Percentiles rank a stretch among this genome's conserved stretches.
phyloP scores from a whole-genome alignment of 495 filamentous ascomycete species.

The Sphaerosporella brunnea region DNA sequence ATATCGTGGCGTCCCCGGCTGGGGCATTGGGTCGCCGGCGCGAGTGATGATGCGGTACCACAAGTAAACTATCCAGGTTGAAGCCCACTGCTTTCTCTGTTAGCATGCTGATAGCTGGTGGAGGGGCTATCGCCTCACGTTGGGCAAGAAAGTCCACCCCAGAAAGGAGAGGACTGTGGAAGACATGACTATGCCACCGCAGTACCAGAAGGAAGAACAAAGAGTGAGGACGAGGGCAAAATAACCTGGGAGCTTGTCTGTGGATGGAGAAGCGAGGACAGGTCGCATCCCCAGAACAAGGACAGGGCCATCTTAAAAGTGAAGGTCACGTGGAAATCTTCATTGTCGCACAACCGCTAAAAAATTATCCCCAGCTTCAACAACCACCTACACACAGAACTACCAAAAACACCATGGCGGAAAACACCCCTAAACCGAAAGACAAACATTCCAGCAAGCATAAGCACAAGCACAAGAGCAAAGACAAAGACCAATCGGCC shows the following conservation, averaged over 20 bases:
- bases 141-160: slow-evolving; percentile 67
- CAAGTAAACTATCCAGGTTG: slow-evolving; percentile 54
- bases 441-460: not conserved
- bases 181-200: too few species aligned
- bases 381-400: not conserved
- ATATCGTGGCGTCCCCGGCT: slow-evolving; percentile 50
- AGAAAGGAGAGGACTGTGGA: slow-evolving; percentile 62
- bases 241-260: not conserved
- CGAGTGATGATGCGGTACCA: slow-evolving; percentile 85
- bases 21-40: slow-evolving; percentile 67
- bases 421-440: not conserved
- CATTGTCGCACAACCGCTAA: not conserved
- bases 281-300: too few species aligned
- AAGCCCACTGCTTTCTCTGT: too few species aligned
- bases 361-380: not conserved
- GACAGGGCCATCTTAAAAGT: too few species aligned
- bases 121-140: too few species aligned
- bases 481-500: not conserved
- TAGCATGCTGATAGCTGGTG: too few species aligned
- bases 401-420: not conserved
- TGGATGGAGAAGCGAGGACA: not conserved
- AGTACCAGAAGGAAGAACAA: too few species aligned
- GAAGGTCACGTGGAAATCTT: not conserved
- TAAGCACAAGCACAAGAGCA: not conserved
- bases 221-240: not conserved